Evolutionary conservation across 2,329 filamentous ascomycete genomes (phyloP).

Genomic region (Arthrobotrys megalospora): DNA sequence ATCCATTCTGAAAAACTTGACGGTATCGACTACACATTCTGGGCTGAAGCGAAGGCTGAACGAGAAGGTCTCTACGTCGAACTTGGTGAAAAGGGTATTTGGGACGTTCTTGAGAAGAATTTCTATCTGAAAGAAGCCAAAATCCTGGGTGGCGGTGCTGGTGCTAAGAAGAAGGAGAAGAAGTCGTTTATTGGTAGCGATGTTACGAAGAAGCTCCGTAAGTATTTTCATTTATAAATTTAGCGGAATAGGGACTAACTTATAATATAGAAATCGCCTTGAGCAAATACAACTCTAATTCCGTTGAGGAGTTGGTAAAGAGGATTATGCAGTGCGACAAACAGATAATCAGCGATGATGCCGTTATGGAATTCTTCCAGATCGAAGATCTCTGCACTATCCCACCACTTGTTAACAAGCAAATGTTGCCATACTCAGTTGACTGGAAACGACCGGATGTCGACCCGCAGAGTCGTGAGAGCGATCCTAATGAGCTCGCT

Average conservation of each 20-base stretch:
- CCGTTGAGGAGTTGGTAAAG: slow-evolving; percentile 86
- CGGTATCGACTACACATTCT: slow-evolving; percentile 67
- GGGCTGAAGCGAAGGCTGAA: slow-evolving; percentile 72
- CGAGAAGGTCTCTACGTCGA: slow-evolving; percentile 97
- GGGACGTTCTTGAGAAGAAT: slow-evolving; percentile 96
- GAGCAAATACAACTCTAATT: slow-evolving; percentile 88
- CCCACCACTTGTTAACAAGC: slow-evolving; percentile 88
- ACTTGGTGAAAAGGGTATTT: slow-evolving; percentile 90
- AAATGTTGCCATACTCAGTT: slow-evolving; percentile 94
- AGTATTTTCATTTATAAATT: slow-evolving; percentile 64
- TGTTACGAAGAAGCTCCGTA: slow-evolving; percentile 86
- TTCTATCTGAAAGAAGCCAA: slow-evolving; percentile 99
- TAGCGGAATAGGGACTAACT: slow-evolving; percentile 8
- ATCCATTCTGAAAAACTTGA: slow-evolving; percentile 99
- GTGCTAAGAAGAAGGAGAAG: slow-evolving; percentile 82
- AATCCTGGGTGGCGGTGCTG: slow-evolving; percentile 78
- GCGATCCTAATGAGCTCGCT: slow-evolving; percentile 88
- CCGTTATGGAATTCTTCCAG: slow-evolving; percentile 97
- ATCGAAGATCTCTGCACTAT: slow-evolving; percentile 93
- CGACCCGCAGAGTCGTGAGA: slow-evolving; percentile 78
- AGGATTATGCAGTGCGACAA: slow-evolving; percentile 97
- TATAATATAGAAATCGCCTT: slow-evolving; percentile 79
- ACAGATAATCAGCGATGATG: slow-evolving; percentile 87
- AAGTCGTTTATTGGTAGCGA: slow-evolving; percentile 97
- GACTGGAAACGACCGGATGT: slow-evolving; percentile 95